Evolutionary conservation across 2,329 filamentous ascomycete species (phyloP).

Genomic region (Aspergillus versicolor): DNA sequence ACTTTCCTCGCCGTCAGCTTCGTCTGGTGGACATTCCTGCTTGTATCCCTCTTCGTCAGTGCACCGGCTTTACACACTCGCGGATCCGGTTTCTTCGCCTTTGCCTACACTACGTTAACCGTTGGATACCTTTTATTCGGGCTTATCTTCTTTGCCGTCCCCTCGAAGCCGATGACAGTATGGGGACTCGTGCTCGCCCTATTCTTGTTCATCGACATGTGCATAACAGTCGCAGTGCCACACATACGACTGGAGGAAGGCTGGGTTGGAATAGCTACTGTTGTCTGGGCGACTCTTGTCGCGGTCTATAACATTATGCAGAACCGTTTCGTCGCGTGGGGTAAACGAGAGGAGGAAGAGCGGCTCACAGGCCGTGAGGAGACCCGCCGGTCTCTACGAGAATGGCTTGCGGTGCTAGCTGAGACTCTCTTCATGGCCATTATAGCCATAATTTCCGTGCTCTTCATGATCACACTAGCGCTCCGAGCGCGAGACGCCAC

Average conservation of each 20-base stretch:
- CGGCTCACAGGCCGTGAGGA: slow-evolving; percentile 86
- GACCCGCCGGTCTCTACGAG: slow-evolving; percentile 73
- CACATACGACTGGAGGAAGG: slow-evolving; percentile 79
- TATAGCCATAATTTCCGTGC: slow-evolving; percentile 66
- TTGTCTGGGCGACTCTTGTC: slow-evolving; percentile 79
- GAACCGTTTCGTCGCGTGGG: slow-evolving; percentile 83
- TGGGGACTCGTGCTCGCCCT: slow-evolving; percentile 66
- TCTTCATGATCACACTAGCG: slow-evolving; percentile 77
- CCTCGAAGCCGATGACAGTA: slow-evolving; percentile 75
- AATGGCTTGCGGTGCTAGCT: slow-evolving; percentile 79
- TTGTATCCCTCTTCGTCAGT: slow-evolving; percentile 89
- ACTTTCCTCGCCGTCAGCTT: slow-evolving; percentile 73
- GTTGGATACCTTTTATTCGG: slow-evolving; percentile 72
- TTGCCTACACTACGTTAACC: slow-evolving; percentile 77
- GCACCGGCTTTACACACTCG: slow-evolving; percentile 81
- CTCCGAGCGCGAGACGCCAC: slow-evolving; percentile 77
- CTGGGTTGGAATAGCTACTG: slow-evolving; percentile 84
- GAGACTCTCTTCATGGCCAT: slow-evolving; percentile 70
- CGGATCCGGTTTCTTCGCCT: slow-evolving; percentile 90
- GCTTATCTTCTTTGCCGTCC: slow-evolving; percentile 83
- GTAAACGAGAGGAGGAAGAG: slow-evolving; percentile 89
- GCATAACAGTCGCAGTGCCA: slow-evolving; percentile 74
- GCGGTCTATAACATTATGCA: slow-evolving; percentile 75
- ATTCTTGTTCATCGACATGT: slow-evolving; percentile 70
- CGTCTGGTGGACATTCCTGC: slow-evolving; percentile 86